Percentiles rank a stretch among this genome's conserved stretches.
Evolutionary conservation across 768 basidiomycete genomes (phyloP).

Genomic region (Tubosaeta sp.): DNA sequence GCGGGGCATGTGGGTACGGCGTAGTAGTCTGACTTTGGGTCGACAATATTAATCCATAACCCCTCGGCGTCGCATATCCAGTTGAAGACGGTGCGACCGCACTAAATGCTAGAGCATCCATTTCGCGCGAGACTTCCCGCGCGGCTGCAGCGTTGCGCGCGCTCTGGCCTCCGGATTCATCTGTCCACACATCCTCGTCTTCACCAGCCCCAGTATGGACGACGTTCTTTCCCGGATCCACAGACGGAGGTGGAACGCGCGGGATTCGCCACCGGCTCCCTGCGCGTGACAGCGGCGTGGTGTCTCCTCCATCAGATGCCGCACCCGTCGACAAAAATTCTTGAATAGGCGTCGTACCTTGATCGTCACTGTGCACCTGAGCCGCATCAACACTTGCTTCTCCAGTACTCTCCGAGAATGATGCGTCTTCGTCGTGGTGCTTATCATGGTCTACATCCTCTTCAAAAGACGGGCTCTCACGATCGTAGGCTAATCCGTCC

Average conservation of each 20-base stretch:
- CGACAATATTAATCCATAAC: constrained; percentile 1
- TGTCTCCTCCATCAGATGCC: neutral
- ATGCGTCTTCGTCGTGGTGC: constrained; percentile 10
- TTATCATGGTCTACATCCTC: constrained; percentile 10
- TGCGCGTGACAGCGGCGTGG: constrained; percentile 9
- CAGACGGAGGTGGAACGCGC: constrained; percentile 38
- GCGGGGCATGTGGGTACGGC: neutral
- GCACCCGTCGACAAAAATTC: constrained; percentile 8
- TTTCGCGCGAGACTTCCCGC: constrained; percentile 59
- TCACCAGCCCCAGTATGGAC: constrained; percentile 4
- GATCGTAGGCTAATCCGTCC: constrained; percentile 25
- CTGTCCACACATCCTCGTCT: constrained; percentile 28
- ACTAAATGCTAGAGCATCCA: constrained; percentile 51
- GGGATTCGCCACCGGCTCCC: constrained; percentile 27
- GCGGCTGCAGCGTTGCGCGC: constrained; percentile 65
- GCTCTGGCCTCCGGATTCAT: constrained; percentile 42
- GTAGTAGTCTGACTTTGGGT: constrained; percentile 1
- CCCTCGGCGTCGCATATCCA: constrained; percentile 16
- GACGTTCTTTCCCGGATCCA: constrained; percentile 24
- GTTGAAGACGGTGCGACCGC: constrained; percentile 19
- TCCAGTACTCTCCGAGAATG: constrained; percentile 9
- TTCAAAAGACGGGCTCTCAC: constrained; percentile 8
- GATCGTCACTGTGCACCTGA: neutral
- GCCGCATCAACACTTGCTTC: constrained; percentile 4
- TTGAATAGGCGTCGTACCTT: constrained; percentile 2